These are phyloP conservation scores for Colletotrichum sp. DNA, from an alignment of 2,329 filamentous ascomycete genomes.

Conservation along the genomic window DNA sequence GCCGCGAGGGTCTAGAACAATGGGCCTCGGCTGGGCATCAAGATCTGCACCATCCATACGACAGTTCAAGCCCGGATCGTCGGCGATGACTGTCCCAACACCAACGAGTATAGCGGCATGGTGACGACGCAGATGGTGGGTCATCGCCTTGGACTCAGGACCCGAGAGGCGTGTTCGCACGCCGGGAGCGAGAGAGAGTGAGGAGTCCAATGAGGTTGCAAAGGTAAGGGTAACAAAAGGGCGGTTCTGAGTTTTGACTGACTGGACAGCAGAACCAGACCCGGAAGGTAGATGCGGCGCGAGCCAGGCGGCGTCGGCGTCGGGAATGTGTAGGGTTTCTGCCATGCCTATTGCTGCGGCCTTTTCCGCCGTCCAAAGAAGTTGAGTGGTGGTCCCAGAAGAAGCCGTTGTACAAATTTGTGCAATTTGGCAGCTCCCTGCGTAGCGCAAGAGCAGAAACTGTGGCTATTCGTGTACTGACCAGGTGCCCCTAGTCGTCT, in stretches of 20 bases:
- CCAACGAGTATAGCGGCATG: constrained; percentile 89
- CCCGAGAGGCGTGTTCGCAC: constrained; percentile 85
- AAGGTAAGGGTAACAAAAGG: constrained; percentile 83
- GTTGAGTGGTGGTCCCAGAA: not conserved
- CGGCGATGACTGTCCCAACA: constrained; percentile 81
- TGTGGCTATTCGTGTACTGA: constrained; percentile 5
- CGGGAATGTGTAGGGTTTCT: constrained; percentile 25
- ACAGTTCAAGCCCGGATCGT: constrained; percentile 87
- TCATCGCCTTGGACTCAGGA: constrained; percentile 86
- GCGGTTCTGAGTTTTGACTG: constrained; percentile 15
- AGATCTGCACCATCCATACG: constrained; percentile 68
- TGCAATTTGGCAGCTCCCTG: not conserved
- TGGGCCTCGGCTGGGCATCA: constrained; percentile 72
- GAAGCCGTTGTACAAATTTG: not conserved
- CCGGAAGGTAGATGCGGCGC: constrained; percentile 31
- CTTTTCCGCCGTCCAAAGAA: not conserved
- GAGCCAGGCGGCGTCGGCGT: constrained; percentile 29
- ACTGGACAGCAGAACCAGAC: not conserved
- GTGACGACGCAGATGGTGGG: constrained; percentile 82
- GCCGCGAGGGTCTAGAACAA: constrained; percentile 81
- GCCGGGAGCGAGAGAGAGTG: constrained; percentile 77
- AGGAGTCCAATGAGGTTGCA: constrained; percentile 86
- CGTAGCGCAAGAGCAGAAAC: constrained; percentile 2
- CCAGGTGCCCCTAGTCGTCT: constrained; percentile 14
- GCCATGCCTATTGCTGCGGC: constrained; percentile 24